Evolutionary conservation across 2,329 filamentous ascomycete species (phyloP), one percentile per base, ranked within the genome.

Genomic region (Cladosporium austrohemisphaericum): DNA sequence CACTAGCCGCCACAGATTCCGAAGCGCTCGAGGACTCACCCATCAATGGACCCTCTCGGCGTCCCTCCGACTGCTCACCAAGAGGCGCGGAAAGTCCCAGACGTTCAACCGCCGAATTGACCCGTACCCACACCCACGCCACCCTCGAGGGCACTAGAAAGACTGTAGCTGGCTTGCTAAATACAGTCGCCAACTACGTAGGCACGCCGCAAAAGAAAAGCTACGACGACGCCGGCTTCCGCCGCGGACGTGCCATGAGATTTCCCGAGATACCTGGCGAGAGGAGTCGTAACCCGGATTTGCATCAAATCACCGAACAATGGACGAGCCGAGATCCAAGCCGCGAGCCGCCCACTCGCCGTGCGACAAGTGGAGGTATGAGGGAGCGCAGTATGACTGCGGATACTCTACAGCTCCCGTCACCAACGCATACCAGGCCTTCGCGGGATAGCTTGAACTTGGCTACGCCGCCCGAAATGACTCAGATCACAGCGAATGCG

Each of bases 201-300:
- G 73, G 75, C 3, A 73, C 71, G 0, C 71, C 76, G 23, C 68
- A 72, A 0, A 67, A 71, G 1, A 68, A 75, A n/a, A 69, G 67
- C 6, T 73, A 75, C 49, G 73, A 80, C 46, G 70, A 75, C 23
- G 71, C 71, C 0, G 71, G 71, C 1, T 80, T 79, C 56, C 71
- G 70, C 40, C 64, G 63, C 3, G 71, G 75, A 14, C 66, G 65
- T 35, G 73, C 75, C 3, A 60, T 64, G n/a, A 67, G 71, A n/a
- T 84, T 75, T 40, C 80, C 80, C 0, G 71, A 76, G 47, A 68
- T 80, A 0, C 80, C 80, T 0, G 80, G 78, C 2, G 79, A 83
- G 54, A 57, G 53, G 1, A 52, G 64, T 2, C 70, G 76, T 23
- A 80, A 80, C 38, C 8, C 52, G 23, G 32, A 50, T 22, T 32